Evolutionary conservation across 768 basidiomycete genomes (phyloP).

Genomic region (Daedaleopsis nitida): DNA sequence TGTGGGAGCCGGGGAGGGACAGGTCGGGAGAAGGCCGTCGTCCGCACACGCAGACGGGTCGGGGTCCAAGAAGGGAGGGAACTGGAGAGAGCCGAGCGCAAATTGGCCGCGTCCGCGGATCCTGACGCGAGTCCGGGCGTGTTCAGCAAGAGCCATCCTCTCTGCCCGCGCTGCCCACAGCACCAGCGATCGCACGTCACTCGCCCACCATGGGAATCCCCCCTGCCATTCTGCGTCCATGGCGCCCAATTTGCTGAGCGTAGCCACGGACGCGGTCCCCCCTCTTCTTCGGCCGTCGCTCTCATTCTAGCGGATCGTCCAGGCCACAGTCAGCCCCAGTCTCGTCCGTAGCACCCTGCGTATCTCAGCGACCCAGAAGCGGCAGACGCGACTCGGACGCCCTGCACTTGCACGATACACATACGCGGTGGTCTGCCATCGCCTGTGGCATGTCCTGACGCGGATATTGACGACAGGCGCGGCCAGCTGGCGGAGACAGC

Average conservation of each 20-base stretch:
- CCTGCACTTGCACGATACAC: no score
- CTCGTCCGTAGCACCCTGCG: no score
- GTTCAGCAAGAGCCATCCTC: slow-evolving; percentile 4
- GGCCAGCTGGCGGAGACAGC: no score
- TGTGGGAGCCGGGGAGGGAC: not conserved
- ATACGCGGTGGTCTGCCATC: no score
- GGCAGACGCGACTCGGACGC: no score
- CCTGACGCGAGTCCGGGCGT: slow-evolving; percentile 2
- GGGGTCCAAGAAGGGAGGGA: not conserved
- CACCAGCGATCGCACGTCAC: slow-evolving; percentile 1
- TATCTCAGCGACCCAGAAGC: no score
- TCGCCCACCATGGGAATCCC: slow-evolving; percentile 7
- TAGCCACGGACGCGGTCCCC: not conserved
- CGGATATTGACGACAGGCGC: no score
- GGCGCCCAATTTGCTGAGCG: not conserved
- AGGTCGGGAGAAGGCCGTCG: slow-evolving; percentile 5
- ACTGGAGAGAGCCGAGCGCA: not conserved
- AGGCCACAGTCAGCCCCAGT: no score
- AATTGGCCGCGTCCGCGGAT: slow-evolving; percentile 10
- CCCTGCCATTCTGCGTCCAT: not conserved
- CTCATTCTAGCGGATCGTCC: no score
- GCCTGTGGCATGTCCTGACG: no score
- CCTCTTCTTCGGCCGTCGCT: no score
- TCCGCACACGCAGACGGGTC: not conserved
- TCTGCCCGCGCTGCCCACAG: not conserved